phyloP scores from a whole-genome alignment of 305 asterid species.

The Petunia hybrid region DNA sequence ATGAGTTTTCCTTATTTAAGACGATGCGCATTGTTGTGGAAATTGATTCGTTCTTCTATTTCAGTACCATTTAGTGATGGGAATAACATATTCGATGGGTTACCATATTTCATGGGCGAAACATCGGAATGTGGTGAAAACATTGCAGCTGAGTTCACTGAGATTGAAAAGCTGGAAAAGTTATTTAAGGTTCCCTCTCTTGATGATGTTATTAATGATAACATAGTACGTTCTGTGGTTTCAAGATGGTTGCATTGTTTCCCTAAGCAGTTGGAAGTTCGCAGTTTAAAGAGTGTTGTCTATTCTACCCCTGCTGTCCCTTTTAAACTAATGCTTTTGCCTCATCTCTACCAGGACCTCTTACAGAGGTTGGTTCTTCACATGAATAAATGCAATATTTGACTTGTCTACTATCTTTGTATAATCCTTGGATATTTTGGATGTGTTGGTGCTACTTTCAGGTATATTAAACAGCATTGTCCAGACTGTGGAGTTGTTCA shows the following conservation, averaged over 20 bases:
- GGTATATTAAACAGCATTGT: slow-evolving; percentile 83
- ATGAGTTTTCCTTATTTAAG: slow-evolving; percentile 84
- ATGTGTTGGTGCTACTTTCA: slow-evolving; percentile 33
- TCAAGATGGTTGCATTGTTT: slow-evolving; percentile 69
- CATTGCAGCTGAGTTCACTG: slow-evolving; percentile 59
- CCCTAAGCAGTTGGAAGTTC: slow-evolving; percentile 54
- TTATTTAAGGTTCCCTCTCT: slow-evolving; percentile 79
- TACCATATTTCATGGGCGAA: slow-evolving; percentile 46
- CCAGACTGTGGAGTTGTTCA: slow-evolving; percentile 73
- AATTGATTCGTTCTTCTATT: slow-evolving; percentile 65
- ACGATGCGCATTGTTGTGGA: slow-evolving; percentile 95
- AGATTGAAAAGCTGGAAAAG: slow-evolving; percentile 73
- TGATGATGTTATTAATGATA: slow-evolving; percentile 61
- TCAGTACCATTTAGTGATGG: slow-evolving; percentile 66
- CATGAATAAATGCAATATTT: background rate
- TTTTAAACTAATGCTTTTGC: slow-evolving; percentile 82
- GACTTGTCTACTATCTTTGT: slow-evolving; percentile 17
- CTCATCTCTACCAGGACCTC: slow-evolving; percentile 86
- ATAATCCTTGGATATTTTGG: background rate
- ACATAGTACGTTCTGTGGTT: slow-evolving; percentile 55
- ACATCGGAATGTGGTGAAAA: slow-evolving; percentile 42
- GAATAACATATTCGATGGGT: slow-evolving; percentile 51
- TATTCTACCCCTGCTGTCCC: slow-evolving; percentile 80
- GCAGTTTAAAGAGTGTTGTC: slow-evolving; percentile 46
- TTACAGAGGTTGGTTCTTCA: slow-evolving; percentile 74